Conservation (phyloP, 805 yeast species). For the Schwanniomyces pseudopolymorphus region DNA sequence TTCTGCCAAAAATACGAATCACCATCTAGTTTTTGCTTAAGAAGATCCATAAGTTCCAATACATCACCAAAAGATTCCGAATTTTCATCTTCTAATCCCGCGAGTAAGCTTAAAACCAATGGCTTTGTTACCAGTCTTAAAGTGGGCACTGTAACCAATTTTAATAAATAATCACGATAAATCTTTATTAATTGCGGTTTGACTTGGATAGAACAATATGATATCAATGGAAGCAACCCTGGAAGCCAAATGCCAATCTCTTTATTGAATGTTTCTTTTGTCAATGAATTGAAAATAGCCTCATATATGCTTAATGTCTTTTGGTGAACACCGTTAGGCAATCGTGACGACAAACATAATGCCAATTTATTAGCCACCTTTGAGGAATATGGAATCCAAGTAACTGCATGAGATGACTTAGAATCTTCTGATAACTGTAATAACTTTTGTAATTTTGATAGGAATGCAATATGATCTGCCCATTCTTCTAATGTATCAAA, state of each 20-base stretch:
- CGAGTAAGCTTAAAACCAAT: constrained; percentile 67
- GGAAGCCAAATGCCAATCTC: constrained; percentile 83
- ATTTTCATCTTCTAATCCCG: constrained; percentile 91
- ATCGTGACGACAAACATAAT: constrained; percentile 71
- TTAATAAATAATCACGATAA: constrained; percentile 53
- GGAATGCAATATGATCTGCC: constrained; percentile 95
- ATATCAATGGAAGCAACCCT: constrained; percentile 84
- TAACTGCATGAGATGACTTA: constrained; percentile 19
- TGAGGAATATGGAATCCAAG: constrained; percentile 65
- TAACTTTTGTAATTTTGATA: constrained; percentile 76
- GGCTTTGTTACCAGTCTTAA: constrained; percentile 65
- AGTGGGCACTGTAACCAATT: constrained; percentile 36
- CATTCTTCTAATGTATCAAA: constrained; percentile 90
- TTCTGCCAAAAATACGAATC: constrained; percentile 86
- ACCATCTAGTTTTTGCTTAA: constrained; percentile 57
- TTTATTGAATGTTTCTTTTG: constrained; percentile 50
- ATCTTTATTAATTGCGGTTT: constrained; percentile 73
- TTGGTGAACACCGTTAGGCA: constrained; percentile 96
- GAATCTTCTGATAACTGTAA: constrained; percentile 37
- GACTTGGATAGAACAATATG: constrained; percentile 85
- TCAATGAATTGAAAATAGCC: constrained; percentile 63
- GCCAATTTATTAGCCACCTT: constrained; percentile 72
- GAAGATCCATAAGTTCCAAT: constrained; percentile 56
- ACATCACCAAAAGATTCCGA: constrained; percentile 74
- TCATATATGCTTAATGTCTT: constrained; percentile 80